These are phyloP conservation scores for Botryotinia convoluta DNA, from an alignment of 2,329 filamentous ascomycete genomes.

Conservation along the genomic window DNA sequence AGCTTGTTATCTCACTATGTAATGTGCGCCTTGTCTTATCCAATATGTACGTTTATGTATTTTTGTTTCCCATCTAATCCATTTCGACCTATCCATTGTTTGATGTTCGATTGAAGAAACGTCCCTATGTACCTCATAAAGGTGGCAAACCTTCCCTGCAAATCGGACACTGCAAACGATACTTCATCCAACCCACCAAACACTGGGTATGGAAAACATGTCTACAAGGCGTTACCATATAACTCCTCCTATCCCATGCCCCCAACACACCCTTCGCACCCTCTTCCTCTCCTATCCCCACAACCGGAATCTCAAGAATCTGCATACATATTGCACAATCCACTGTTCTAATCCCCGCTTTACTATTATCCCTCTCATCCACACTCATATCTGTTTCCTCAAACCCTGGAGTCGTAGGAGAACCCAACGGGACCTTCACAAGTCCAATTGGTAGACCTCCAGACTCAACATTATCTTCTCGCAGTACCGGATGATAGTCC, in stretches of 20 bases:
- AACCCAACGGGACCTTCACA: slow-evolving; percentile 39
- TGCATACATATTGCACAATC: slow-evolving; percentile 97
- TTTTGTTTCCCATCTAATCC: not conserved
- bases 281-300: slow-evolving; percentile 55
- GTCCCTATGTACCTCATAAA: slow-evolving; percentile 52
- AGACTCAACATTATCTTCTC: slow-evolving; percentile 77
- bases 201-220: slow-evolving; percentile 94
- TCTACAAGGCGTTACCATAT: slow-evolving; percentile 96
- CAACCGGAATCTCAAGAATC: slow-evolving; percentile 81
- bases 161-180: slow-evolving; percentile 89
- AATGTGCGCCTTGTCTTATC: not conserved
- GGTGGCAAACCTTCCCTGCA: slow-evolving; percentile 88
- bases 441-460: slow-evolving; percentile 79
- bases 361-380: slow-evolving; percentile 39
- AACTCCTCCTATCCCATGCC: slow-evolving; percentile 74
- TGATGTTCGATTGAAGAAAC: not conserved
- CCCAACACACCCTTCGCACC: slow-evolving; percentile 53
- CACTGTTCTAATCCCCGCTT: slow-evolving; percentile 55
- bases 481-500: slow-evolving; percentile 90
- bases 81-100: no score
- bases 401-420: slow-evolving; percentile 26
- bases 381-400: slow-evolving; percentile 24
- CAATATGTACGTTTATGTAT: not conserved
- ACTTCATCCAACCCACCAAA: slow-evolving; percentile 94
- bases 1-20: not conserved